A percentile compares a stretch with the other conserved stretches of the same genome.
These are phyloP conservation scores for Blastomyces percursus DNA, from an alignment of 2,329 filamentous ascomycete species.

Conservation along the genomic window DNA sequence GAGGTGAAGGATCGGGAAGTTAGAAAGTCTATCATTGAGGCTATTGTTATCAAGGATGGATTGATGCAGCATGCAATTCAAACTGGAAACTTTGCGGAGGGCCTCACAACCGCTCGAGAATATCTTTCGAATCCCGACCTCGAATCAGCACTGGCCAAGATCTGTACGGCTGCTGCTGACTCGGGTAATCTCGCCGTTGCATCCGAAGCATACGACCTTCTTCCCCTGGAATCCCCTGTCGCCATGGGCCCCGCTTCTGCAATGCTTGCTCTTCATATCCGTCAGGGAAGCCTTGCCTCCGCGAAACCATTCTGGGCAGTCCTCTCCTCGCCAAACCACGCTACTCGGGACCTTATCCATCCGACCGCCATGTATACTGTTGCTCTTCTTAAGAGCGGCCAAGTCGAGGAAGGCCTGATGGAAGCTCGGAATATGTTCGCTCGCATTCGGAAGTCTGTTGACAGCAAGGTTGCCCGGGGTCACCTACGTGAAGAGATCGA, in stretches of 20 bases:
- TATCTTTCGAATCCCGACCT: conserved; percentile 48
- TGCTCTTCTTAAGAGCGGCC: conserved; percentile 74
- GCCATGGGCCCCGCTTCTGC: conserved; percentile 57
- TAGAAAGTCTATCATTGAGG: conserved; percentile 53
- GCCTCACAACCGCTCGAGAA: conserved; percentile 58
- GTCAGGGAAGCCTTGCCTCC: conserved; percentile 63
- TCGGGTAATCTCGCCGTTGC: conserved; percentile 60
- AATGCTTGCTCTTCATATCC: conserved; percentile 75
- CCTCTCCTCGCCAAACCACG: conserved; percentile 48
- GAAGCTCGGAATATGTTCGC: conserved; percentile 80
- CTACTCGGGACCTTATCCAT: conserved; percentile 62
- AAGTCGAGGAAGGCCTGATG: conserved; percentile 67
- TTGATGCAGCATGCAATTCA: conserved; percentile 70
- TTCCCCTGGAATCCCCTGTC: conserved; percentile 44
- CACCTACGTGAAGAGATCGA: conserved; percentile 71
- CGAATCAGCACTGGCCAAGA: conserved; percentile 55
- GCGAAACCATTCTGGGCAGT: conserved; percentile 74
- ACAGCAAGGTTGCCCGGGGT: conserved; percentile 36
- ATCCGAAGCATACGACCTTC: conserved; percentile 51
- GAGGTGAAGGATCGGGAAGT: conserved; percentile 43
- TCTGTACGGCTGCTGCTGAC: conserved; percentile 72
- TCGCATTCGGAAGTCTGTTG: conserved; percentile 57
- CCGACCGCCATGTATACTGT: conserved; percentile 84
- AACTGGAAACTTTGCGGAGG: conserved; percentile 58
- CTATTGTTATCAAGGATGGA: conserved; percentile 59